Base-by-base conservation (phyloP, 2,329 filamentous ascomycete genomes). In the Arachnopeziza araneosa region DNA sequence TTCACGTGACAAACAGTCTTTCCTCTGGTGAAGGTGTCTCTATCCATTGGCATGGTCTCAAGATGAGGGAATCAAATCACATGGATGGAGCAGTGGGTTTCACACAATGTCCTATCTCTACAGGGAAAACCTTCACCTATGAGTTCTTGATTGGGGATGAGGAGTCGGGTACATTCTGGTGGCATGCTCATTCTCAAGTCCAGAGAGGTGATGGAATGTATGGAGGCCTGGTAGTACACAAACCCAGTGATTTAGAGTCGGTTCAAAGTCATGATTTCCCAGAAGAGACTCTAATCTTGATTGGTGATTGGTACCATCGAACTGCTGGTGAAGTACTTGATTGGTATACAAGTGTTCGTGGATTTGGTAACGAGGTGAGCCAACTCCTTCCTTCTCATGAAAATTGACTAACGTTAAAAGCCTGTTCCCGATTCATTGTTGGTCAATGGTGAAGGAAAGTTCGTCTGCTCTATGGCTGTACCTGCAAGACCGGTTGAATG, bases 21-120 rank as follows among this genome's bases (percentile, higher is more conserved):
- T 24, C 21, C 17, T 49, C 55, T 8, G 81, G 83, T 66, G 74
- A 83, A 68, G 78, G 77, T 2, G 80, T 80, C 4, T 78, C 79
- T 51, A 62, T 83, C 1, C 80, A 78, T 70, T 88, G 82, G 71
- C 85, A 88, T 70, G 85, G 85, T n/a, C 72, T 87, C 60, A 79
- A 76, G 70, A 81, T 84, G 73, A 75, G 79, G 65, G 75, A 76
- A 52, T 83, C 80, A 1, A 76, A 74, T 8, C 71, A 78, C 36
- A 85, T 86, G 80, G 86, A 89, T 70, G 86, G 86, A 0, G 79
- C 82, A 2, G 75, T 74, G 1, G 77, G 76, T 9, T 77, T 82
- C 5, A 83, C 80, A 1, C 68, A 69, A 57, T 69, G 67, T 51
- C 59, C 64, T 8, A 66, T 69, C 54, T 53, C 63, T 10, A 24